Percentiles rank a stretch among this genome's conserved stretches.
Evolutionary conservation across 257 asterid genomes (phyloP).

Genomic region (Datura wrightii): DNA sequence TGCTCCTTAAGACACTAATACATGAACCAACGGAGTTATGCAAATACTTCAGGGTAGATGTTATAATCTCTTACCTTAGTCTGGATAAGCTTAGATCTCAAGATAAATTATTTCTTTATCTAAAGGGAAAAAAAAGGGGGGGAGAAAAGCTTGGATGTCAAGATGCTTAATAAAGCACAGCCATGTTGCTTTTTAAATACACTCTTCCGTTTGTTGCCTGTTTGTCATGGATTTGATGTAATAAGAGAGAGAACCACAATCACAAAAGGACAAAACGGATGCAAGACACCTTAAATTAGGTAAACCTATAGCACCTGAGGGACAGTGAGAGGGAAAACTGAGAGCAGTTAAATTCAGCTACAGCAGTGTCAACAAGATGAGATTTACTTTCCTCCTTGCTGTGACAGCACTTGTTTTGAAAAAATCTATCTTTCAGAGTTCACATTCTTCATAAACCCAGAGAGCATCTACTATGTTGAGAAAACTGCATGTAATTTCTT

Average conservation of each 20-base stretch:
- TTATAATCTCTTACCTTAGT: background rate
- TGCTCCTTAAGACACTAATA: constrained; percentile 3
- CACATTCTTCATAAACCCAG: background rate
- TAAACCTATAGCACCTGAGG: background rate
- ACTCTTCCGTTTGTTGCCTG: background rate
- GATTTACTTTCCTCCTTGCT: background rate
- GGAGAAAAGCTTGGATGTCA: background rate
- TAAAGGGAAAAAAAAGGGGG: background rate
- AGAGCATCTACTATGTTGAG: constrained; percentile 21
- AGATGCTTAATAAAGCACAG: background rate
- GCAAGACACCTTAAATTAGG: background rate
- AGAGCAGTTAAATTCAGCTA: background rate
- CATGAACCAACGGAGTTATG: background rate
- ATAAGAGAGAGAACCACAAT: background rate
- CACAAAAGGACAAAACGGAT: too few species aligned
- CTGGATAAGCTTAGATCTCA: background rate
- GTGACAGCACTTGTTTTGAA: background rate
- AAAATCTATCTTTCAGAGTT: background rate
- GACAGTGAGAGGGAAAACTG: background rate
- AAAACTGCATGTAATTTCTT: background rate
- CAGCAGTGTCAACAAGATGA: background rate
- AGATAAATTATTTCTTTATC: background rate
- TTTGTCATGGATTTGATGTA: background rate
- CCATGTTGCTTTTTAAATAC: background rate
- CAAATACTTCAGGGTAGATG: background rate